Conservation (phyloP, 2,329 filamentous ascomycete genomes). For the Volutella citrinella region DNA sequence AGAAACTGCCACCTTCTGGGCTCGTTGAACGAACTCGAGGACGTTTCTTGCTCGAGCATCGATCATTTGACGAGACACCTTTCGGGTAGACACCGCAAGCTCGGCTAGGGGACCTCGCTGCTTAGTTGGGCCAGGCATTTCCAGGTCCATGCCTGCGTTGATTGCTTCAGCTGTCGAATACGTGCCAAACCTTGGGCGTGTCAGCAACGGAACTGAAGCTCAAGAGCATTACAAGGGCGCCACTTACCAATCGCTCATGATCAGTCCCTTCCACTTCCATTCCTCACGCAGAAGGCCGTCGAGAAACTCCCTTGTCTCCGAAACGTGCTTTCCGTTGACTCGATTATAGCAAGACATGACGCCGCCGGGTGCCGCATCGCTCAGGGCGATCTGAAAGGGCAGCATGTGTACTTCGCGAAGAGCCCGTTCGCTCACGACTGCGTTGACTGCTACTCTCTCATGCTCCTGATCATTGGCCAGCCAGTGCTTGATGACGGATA, state of each 20-base stretch:
- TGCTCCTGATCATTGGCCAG: conserved; percentile 8
- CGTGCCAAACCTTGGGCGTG: conserved; percentile 18
- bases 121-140: conserved; percentile 29
- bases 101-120: conserved; percentile 4
- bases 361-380: conserved; percentile 33
- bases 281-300: conserved; percentile 37
- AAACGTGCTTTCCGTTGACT: conserved; percentile 37
- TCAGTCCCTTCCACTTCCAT: conserved; percentile 40
- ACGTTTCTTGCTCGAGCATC: conserved; percentile 3
- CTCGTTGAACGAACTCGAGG: conserved; percentile 3
- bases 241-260: conserved; percentile 43
- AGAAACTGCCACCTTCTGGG: neutral
- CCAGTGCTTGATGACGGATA: conserved; percentile 6
- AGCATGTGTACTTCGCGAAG: conserved; percentile 33
- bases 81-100: neutral
- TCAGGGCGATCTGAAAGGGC: conserved; percentile 40
- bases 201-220: too few relatives aligned
- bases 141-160: conserved; percentile 22
- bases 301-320: conserved; percentile 10
- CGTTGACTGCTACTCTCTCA: neutral
- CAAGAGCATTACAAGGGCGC: too few relatives aligned
- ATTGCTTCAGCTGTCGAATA: conserved; percentile 27
- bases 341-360: conserved; percentile 43
- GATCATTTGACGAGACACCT: neutral
- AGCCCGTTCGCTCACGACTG: neutral